Conservation (phyloP, 305 asterid genomes). For the Fraxinus paxiana region DNA sequence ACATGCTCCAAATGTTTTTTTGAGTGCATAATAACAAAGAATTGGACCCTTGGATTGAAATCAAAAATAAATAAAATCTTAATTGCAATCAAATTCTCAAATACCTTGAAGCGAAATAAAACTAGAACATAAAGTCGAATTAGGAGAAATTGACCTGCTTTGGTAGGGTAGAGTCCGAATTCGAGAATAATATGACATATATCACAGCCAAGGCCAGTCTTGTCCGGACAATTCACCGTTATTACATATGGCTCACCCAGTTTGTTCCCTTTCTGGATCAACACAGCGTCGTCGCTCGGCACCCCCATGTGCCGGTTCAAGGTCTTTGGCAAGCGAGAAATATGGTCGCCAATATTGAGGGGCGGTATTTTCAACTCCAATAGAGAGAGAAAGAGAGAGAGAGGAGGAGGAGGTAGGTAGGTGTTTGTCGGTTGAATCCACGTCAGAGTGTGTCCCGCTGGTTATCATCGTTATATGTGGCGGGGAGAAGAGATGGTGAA, state of each 20-base stretch:
- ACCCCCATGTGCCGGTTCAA: conserved; percentile 34
- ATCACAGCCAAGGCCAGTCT: conserved; percentile 68
- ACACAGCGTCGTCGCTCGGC: conserved; percentile 54
- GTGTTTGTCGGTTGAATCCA: not conserved
- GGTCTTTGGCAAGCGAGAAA: not conserved
- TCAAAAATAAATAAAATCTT: not conserved
- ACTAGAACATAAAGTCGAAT: not conserved
- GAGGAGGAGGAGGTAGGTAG: not conserved
- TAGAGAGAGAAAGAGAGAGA: conserved; percentile 17
- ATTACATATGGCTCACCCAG: conserved; percentile 60
- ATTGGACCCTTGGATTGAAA: not conserved
- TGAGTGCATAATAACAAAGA: not conserved
- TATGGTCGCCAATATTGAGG: not conserved
- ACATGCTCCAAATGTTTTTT: not conserved
- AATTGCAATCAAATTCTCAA: not conserved
- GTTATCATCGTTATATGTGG: conserved; percentile 25
- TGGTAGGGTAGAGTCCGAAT: conserved; percentile 58
- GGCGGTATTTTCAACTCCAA: not conserved
- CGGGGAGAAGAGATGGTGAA: conserved; percentile 9
- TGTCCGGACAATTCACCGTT: conserved; percentile 73
- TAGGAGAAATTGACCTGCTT: conserved; percentile 54
- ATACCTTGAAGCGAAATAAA: not conserved
- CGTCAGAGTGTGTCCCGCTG: not conserved
- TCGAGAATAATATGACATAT: conserved; percentile 65
- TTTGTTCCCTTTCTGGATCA: conserved; percentile 59